Percentiles rank a stretch among this genome's conserved stretches.
These are phyloP conservation scores for Solanum peruvianum DNA, from an alignment of 257 asterid genomes.

Conservation along the genomic window DNA sequence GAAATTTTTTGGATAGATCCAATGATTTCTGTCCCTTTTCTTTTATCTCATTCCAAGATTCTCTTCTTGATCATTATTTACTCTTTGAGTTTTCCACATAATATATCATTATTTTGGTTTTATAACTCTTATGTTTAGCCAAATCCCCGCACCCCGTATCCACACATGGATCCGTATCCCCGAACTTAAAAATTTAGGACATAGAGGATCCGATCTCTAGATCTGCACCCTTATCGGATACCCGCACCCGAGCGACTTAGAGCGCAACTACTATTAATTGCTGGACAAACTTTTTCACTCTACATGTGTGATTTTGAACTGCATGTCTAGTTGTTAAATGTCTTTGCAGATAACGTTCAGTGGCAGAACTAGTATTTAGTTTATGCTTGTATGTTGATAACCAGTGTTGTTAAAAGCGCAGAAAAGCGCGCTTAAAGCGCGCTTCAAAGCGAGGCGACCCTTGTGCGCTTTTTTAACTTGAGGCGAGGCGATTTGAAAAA, in stretches of 20 bases:
- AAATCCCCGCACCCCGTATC: not conserved
- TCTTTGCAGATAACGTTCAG: not conserved
- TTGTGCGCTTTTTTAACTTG: too few species aligned
- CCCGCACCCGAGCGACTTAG: not conserved
- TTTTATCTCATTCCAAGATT: not conserved
- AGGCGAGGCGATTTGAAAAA: too few species aligned
- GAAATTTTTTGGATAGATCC: not conserved
- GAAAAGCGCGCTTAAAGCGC: too few species aligned
- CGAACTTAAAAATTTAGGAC: not conserved
- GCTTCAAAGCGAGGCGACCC: too few species aligned
- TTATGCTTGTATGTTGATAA: not conserved
- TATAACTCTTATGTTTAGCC: not conserved
- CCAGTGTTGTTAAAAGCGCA: too few species aligned
- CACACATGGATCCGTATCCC: not conserved
- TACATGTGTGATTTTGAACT: not conserved
- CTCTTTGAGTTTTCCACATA: not conserved
- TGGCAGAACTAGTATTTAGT: not conserved
- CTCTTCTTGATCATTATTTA: not conserved
- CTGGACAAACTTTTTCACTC: not conserved
- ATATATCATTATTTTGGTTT: not conserved
- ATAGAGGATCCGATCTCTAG: not conserved
- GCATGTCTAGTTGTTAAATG: not conserved
- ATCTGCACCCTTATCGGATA: not conserved
- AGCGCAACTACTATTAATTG: not conserved
- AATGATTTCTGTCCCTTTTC: not conserved